Evolutionary conservation across 345 rosid genomes (phyloP).

Genomic region (Brassica napus): DNA sequence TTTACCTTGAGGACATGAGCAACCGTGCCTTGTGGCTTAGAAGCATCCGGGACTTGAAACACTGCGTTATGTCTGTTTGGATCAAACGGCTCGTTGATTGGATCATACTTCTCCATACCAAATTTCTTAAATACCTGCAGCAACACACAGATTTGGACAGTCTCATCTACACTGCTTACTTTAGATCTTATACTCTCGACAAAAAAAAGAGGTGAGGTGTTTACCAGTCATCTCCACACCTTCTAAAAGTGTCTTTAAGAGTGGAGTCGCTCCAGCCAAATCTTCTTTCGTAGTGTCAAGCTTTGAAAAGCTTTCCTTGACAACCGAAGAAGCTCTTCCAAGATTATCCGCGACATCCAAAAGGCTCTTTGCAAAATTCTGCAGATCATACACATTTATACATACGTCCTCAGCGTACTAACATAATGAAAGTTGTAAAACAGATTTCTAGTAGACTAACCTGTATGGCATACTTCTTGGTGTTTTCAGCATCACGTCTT

Average conservation of each 20-base stretch:
- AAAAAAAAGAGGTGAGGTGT: slow-evolving; percentile 45
- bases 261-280: slow-evolving; percentile 57
- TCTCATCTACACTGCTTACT: background rate
- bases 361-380: slow-evolving; percentile 83
- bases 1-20: slow-evolving; percentile 85
- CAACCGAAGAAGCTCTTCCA: slow-evolving; percentile 89
- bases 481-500: slow-evolving; percentile 87
- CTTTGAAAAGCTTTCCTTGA: slow-evolving; percentile 72
- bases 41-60: slow-evolving; percentile 73
- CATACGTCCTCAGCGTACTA: background rate
- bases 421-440: background rate
- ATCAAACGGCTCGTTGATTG: slow-evolving; percentile 82
- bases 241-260: slow-evolving; percentile 77
- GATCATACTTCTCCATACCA: slow-evolving; percentile 76
- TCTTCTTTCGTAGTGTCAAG: slow-evolving; percentile 62
- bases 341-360: slow-evolving; percentile 94
- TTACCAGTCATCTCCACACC: slow-evolving; percentile 99
- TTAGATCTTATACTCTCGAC: background rate
- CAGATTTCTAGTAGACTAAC: slow-evolving; percentile 33
- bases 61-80: slow-evolving; percentile 85
- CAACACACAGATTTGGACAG: background rate
- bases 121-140: slow-evolving; percentile 71
- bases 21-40: slow-evolving; percentile 82
- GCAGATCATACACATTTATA: slow-evolving; percentile 10
- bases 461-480: slow-evolving; percentile 89